These are phyloP conservation scores for Eleusine indica DNA, from an alignment of 176 grass and related monocot species.

Conservation along the genomic window DNA sequence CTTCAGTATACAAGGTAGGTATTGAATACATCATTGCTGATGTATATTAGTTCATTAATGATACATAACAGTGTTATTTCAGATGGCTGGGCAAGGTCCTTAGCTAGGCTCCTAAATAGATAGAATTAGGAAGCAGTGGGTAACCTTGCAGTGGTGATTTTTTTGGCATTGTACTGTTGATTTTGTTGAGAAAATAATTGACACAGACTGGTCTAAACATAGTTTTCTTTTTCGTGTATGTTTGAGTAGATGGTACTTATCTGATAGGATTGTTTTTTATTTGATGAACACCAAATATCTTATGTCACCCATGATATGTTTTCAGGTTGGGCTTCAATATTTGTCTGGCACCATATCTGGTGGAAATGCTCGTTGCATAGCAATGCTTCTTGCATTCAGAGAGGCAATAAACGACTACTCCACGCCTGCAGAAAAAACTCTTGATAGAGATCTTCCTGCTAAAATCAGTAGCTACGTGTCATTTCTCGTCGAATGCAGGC, in stretches of 20 bases:
- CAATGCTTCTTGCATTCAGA: conserved; percentile 84
- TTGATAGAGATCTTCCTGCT: conserved; percentile 64
- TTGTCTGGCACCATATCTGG: conserved; percentile 67
- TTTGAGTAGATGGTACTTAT: neutral
- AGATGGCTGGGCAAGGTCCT: neutral
- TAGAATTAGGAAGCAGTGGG: neutral
- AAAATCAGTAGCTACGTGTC: conserved; percentile 75
- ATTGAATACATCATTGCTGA: neutral
- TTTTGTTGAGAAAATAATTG: neutral
- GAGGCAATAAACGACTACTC: conserved; percentile 78
- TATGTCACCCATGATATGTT: conserved; percentile 21
- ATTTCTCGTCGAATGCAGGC: conserved; percentile 76
- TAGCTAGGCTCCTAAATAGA: conserved; percentile 8
- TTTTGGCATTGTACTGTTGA: neutral
- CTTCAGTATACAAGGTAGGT: conserved; percentile 88
- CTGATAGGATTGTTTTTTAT: neutral
- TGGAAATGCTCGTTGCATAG: conserved; percentile 74
- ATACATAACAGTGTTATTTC: neutral
- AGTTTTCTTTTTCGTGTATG: conserved; percentile 11
- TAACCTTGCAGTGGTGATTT: neutral
- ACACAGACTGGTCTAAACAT: neutral
- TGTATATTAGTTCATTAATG: neutral
- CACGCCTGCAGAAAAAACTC: conserved; percentile 65
- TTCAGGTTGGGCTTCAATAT: conserved; percentile 87
- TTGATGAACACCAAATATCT: conserved; percentile 17